Evolutionary conservation across 495 filamentous ascomycete species (phyloP), one percentile per base, ranked within the genome.

Genomic region (Xylaria nigripes): DNA sequence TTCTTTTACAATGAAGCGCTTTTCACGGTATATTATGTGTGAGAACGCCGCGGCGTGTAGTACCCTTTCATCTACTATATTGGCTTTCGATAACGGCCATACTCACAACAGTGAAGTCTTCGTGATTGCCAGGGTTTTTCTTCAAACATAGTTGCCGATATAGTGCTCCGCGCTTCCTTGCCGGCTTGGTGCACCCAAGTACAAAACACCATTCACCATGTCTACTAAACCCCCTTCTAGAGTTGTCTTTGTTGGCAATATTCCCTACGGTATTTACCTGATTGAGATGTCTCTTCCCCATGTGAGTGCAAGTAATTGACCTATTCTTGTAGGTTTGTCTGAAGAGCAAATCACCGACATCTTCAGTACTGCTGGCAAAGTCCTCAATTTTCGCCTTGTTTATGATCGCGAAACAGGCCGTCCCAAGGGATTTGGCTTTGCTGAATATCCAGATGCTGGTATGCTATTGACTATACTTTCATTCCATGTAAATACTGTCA

Each of bases 381-480:
- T 96, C 0, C 71, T 92, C n/a, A 90, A 86, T 62, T 97, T 98
- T 68, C 84, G 93, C 29, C 76, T 98, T 13, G 90, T 97, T 60
- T 93, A 95, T 73, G 95, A 98, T 71, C 86, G 86, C 8, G 92
- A 97, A 59, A 97, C 91, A 0, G 93, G 94, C 3, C 82, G 87
- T 41, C 93, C 93, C 0, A 97, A 96, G 68, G 93, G 93, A 12
- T 98, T 95, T 64, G 93, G 93, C 21, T 98, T 98, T 62, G 88
- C 89, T 38, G 92, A 97, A 61, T 98, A 90, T 63, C 81, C 85
- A 23, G 93, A 98, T 60, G 72, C 81, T 57, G 78, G 78, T 80
- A 51, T 30, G 72, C 48, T 30, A 8, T 18, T 13, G n/a, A 9
- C 0, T 44, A 21, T 46, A 6, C 15, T 22, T 41, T 13, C 13